Conservation (phyloP, 2,329 filamentous ascomycete species). For the Domatiomyces globalis region DNA sequence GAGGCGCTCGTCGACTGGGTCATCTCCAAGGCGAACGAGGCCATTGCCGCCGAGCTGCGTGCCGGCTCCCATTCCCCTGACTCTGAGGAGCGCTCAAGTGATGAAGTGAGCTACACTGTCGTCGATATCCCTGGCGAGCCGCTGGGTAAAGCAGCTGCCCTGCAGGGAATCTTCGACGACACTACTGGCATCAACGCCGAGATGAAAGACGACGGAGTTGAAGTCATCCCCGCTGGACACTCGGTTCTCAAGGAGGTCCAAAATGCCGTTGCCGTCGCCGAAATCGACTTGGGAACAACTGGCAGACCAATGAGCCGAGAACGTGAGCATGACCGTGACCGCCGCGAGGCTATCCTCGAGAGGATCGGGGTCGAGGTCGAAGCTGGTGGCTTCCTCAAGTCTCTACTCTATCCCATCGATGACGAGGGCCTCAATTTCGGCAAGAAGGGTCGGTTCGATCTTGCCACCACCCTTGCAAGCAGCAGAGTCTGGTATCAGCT, state of each 20-base stretch:
- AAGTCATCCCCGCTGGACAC: conserved; percentile 57
- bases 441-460: conserved; percentile 62
- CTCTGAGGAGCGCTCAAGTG: conserved; percentile 48
- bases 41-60: conserved; percentile 63
- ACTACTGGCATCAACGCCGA: conserved; percentile 84
- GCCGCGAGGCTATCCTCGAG: conserved; percentile 68
- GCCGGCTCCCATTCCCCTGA: conserved; percentile 23
- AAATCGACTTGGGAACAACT: conserved; percentile 63
- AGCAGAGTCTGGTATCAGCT: conserved; percentile 95
- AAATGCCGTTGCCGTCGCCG: conserved; percentile 60
- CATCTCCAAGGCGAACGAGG: conserved; percentile 70
- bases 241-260: conserved; percentile 82
- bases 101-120: conserved; percentile 79
- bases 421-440: conserved; percentile 71
- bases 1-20: conserved; percentile 94
- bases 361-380: conserved; percentile 74
- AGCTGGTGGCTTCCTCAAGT: conserved; percentile 66
- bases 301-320: conserved; percentile 54
- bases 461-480: conserved; percentile 58
- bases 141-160: conserved; percentile 73
- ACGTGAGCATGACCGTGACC: conserved; percentile 64
- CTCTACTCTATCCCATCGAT: conserved; percentile 63
- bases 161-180: conserved; percentile 88
- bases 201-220: conserved; percentile 90
- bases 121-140: conserved; percentile 69